Evolutionary conservation across 768 basidiomycete genomes (phyloP), one percentile per base, ranked within the genome.

Genomic region (Exidia glandulosa): DNA sequence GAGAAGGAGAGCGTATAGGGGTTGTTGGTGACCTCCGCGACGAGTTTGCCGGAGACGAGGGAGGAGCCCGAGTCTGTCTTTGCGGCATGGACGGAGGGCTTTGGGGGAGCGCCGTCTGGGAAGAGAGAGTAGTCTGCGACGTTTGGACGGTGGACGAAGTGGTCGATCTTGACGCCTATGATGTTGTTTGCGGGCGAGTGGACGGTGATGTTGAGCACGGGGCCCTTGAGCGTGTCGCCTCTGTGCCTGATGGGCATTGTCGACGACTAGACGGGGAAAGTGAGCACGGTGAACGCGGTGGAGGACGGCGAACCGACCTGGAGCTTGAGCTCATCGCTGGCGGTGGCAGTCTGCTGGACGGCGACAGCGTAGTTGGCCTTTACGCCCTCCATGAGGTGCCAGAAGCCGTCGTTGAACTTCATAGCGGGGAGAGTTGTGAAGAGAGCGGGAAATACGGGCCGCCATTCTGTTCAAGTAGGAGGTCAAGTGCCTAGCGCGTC

Each of bases 351-450:
- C 57, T 82, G 78, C 33, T 79, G 79, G 36, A 84, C 84, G 64
- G 87, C 82, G 47, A 87, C 73, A 32, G 81, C 85, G 60, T 81
- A 83, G 61, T 76, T 77, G 13, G 83, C 76, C 65, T 81, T 83
- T 60, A 84, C 79, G 41, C 82, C 85, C 62, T 78, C 74, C 65
- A 83, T 83, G 63, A 83, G 70, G 27, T 85, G 76, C 85, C 84
- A 87, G 66, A 87, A 83, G 25, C 86, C 85, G 72, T 87, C 86
- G 75, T 81, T 86, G 74, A 86, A 85, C 66, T 81, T 84, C 85
- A 86, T 88, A 13, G 41, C 41, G 16, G 41, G 41, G 41, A 45
- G 41, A 45, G 41, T 5, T 45, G 41, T 19, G 16, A n/a, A n/a
- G n/a, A n/a, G n/a, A 23, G 41, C 41, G 41, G 41, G 41, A 14